Evolutionary conservation across 78 protist species (phyloP), one percentile per base, ranked within the genome.

Genomic region (Tieghemostelium lacteum): DNA sequence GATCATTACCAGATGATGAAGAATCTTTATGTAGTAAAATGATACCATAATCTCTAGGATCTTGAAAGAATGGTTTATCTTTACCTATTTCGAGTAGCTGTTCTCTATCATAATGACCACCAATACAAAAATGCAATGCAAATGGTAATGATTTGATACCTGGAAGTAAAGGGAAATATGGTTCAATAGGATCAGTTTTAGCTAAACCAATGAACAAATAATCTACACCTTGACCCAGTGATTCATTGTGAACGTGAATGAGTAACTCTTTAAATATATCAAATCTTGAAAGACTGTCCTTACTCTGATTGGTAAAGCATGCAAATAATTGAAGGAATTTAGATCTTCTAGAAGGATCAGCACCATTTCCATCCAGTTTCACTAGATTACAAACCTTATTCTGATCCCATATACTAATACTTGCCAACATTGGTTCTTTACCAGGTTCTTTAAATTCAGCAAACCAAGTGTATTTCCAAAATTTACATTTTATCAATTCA

Each of bases 391-490:
- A 80, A 67, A 80, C 76, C 39, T 80, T 80, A 39, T 80, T 80
- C 57, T 80, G 88, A 29, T 80, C 88, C 88, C 88, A 80, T n/a
- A 80, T 66, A 52, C 77, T 67, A 3, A 80, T 80, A 10, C 76
- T 66, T 19, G 88, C 88, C 49, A 66, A 75, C 65, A 62, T 62
- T 1, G 62, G 8, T 75, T 31, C 62, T 16, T 66, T 39, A 62
- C n/a, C 50, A 6, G 19, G 50, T 28, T 28, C 26, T 19, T 55
- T 29, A 12, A 28, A 80, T 55, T 69, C 52, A 34, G 76, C 76
- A 42, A 80, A 80, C 52, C 67, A 80, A 31, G 88, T 52, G 8
- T 80, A 28, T 67, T 67, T 80, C 67, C 69, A 80, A 40, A 65
- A 80, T 57, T 55, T 80, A 29, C 55, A 66, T 26, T 61, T 45